Percentiles rank a stretch among this genome's conserved stretches.
These are phyloP conservation scores for Melampsora larici-populina DNA, from an alignment of 1,284 basidiomycete species.

Conservation along the genomic window DNA sequence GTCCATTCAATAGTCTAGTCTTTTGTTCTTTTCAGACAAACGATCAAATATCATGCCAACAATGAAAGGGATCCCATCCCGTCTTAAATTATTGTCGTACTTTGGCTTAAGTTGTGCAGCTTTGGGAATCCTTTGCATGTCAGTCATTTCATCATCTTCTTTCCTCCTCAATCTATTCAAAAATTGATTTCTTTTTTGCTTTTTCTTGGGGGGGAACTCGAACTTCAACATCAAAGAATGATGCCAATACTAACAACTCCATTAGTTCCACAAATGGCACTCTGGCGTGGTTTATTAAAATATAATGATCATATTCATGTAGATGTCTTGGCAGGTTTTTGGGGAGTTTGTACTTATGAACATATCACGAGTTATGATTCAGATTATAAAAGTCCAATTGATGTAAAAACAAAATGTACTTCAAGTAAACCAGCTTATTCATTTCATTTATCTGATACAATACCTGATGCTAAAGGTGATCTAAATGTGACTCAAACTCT, in stretches of 20 bases:
- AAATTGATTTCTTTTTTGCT: too few species aligned
- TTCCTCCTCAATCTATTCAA: too few species aligned
- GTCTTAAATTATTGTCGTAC: too few species aligned
- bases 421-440: conserved; percentile 37
- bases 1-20: too few species aligned
- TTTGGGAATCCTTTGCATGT: too few species aligned
- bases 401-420: conserved; percentile 8
- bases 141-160: too few species aligned
- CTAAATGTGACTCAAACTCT: conserved; percentile 26
- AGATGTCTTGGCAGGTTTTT: conserved; percentile 25
- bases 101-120: too few species aligned
- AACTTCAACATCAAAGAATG: conserved; percentile 12
- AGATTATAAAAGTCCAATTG: background rate
- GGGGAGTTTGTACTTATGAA: conserved; percentile 39
- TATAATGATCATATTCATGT: conserved; percentile 27
- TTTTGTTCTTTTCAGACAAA: too few species aligned
- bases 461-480: conserved; percentile 31
- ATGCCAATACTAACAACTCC: conserved; percentile 34
- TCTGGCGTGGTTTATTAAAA: conserved; percentile 27
- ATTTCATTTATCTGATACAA: conserved; percentile 22
- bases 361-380: too few species aligned
- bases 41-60: too few species aligned
- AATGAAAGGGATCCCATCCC: too few species aligned
- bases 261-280: conserved; percentile 23
- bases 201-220: too few species aligned